These are phyloP conservation scores for Larix kaempferi DNA, from an alignment of 75 land plant species.

Conservation along the genomic window DNA sequence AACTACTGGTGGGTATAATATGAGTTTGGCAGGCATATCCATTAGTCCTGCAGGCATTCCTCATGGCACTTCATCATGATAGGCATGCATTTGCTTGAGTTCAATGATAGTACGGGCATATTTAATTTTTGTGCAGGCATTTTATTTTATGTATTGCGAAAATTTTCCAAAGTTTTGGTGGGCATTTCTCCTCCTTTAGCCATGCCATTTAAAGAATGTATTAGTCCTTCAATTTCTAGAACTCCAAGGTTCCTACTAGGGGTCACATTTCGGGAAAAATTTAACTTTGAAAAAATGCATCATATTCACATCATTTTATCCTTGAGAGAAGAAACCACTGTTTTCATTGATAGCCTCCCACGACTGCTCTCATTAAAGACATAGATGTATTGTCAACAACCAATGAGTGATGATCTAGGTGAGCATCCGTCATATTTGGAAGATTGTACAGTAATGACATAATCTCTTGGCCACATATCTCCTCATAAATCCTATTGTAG, in stretches of 20 bases:
- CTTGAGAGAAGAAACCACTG: conserved; percentile 78
- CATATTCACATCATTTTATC: no score
- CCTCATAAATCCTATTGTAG: no score
- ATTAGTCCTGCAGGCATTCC: no score
- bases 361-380: conserved; percentile 51
- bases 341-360: conserved; percentile 85
- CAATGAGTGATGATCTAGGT: conserved; percentile 67
- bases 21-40: no score
- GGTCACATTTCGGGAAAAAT: conserved; percentile 31
- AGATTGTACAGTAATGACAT: conserved; percentile 61
- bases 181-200: conserved; percentile 76
- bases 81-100: no score
- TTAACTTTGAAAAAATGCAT: conserved; percentile 78
- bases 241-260: conserved; percentile 27
- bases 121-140: no score
- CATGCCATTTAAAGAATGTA: conserved; percentile 74
- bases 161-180: conserved; percentile 15
- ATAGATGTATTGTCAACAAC: conserved; percentile 51
- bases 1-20: no score
- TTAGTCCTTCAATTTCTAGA: conserved; percentile 42
- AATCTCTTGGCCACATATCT: conserved; percentile 60
- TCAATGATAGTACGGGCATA: no score
- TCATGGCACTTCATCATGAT: no score
- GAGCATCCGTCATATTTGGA: conserved; percentile 70
- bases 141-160: no score